Conservation (phyloP, 495 filamentous ascomycete genomes). For the Niebla homalea region DNA sequence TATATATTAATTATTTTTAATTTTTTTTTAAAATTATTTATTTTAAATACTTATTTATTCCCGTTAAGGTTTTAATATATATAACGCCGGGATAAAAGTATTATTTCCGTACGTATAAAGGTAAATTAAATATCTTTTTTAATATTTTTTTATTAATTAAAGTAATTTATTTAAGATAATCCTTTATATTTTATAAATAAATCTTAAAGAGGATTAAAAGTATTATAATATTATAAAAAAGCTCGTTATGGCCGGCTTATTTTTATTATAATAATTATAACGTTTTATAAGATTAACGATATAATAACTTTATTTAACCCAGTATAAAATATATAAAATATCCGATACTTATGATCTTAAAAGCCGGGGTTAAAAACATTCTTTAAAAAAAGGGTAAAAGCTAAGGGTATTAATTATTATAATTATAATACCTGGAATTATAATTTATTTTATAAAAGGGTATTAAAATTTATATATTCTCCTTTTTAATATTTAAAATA, state of each 20-base stretch:
- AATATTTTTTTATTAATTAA: background rate
- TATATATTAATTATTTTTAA: background rate
- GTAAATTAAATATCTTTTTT: background rate
- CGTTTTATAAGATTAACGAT: background rate
- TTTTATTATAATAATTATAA: background rate
- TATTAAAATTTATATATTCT: background rate
- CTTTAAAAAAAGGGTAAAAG: too few relatives aligned
- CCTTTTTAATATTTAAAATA: background rate
- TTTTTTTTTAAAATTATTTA: background rate
- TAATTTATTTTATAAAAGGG: background rate
- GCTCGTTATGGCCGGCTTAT: background rate
- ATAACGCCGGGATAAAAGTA: background rate
- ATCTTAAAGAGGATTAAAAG: background rate
- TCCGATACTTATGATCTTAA: too few relatives aligned
- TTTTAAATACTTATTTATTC: background rate
- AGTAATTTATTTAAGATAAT: background rate
- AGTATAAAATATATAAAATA: background rate
- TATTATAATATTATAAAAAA: background rate
- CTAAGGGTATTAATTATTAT: too few relatives aligned
- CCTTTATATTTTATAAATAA: background rate
- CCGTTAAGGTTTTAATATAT: background rate
- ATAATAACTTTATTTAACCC: background rate
- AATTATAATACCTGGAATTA: background rate
- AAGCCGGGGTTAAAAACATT: too few relatives aligned
- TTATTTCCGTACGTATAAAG: background rate